These are phyloP conservation scores for Paecilomyces dactylethromorphus DNA, from an alignment of 2,329 filamentous ascomycete genomes.

Conservation along the genomic window DNA sequence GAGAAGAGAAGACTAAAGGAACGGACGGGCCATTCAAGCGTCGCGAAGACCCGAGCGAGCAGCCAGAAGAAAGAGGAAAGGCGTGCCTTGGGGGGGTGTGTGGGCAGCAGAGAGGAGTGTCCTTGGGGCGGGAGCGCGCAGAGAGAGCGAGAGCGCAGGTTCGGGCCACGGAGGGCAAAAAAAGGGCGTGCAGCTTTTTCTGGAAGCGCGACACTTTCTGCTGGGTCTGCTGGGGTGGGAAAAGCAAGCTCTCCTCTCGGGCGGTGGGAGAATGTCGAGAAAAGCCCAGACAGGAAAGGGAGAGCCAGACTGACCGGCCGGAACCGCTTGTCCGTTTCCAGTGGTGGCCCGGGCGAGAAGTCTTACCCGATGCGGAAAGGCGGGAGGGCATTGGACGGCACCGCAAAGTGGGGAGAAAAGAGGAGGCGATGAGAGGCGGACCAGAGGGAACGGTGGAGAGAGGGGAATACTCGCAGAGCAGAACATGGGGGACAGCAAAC, in stretches of 20 bases:
- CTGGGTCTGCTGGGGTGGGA: too few relatives aligned
- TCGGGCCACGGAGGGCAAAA: too few relatives aligned
- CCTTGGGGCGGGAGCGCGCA: background rate
- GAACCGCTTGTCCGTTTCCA: background rate
- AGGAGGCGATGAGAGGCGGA: background rate
- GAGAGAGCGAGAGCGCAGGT: background rate
- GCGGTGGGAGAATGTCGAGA: slow-evolving; percentile 11
- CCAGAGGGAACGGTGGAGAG: background rate
- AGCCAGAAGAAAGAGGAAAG: slow-evolving; percentile 18
- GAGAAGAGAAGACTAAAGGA: slow-evolving; percentile 12
- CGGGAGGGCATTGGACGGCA: background rate
- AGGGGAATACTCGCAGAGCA: too few relatives aligned
- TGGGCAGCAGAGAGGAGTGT: background rate
- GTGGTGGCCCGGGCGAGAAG: background rate
- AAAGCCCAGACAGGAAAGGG: slow-evolving; percentile 11
- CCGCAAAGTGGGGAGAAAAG: background rate
- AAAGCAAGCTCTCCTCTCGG: background rate
- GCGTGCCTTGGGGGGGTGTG: slow-evolving; percentile 5
- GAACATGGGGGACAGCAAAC: background rate
- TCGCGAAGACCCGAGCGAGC: slow-evolving; percentile 16
- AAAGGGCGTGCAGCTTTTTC: background rate
- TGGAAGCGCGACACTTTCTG: background rate
- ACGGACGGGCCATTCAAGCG: slow-evolving; percentile 20
- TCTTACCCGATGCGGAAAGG: background rate
- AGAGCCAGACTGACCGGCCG: background rate